Percentiles rank a stretch among this genome's conserved stretches.
phyloP scores from a whole-genome alignment of 2,329 filamentous ascomycete species.

The Orbilia ellipsospora region DNA sequence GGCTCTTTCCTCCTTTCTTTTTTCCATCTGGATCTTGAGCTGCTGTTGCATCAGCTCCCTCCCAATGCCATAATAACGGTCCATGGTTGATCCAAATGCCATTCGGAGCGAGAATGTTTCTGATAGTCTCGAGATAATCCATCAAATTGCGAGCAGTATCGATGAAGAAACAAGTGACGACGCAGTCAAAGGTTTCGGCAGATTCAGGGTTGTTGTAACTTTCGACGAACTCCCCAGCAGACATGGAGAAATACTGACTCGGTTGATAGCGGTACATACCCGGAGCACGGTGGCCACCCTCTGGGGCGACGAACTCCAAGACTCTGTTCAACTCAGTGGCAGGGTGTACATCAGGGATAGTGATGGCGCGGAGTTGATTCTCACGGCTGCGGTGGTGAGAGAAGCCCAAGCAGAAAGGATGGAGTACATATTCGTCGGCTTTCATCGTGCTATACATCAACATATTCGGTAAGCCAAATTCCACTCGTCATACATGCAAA shows the following conservation, averaged over 20 bases:
- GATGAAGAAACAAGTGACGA: slow-evolving; percentile 93
- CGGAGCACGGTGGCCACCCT: slow-evolving; percentile 23
- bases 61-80: slow-evolving; percentile 94
- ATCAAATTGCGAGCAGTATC: slow-evolving; percentile 96
- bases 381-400: slow-evolving; percentile 81
- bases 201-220: slow-evolving; percentile 76
- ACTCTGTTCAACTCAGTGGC: slow-evolving; percentile 66
- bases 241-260: slow-evolving; percentile 79
- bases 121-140: slow-evolving; percentile 85
- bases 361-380: slow-evolving; percentile 79
- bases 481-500: not conserved
- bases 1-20: slow-evolving; percentile 36
- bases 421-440: slow-evolving; percentile 75
- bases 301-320: slow-evolving; percentile 13
- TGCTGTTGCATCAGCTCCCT: slow-evolving; percentile 74
- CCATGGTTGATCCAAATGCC: slow-evolving; percentile 91
- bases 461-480: not conserved
- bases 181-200: slow-evolving; percentile 76
- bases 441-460: slow-evolving; percentile 67
- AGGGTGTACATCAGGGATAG: slow-evolving; percentile 84
- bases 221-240: slow-evolving; percentile 89
- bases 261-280: slow-evolving; percentile 60
- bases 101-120: slow-evolving; percentile 77
- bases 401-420: slow-evolving; percentile 87
- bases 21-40: slow-evolving; percentile 68